Evolutionary conservation across 2,329 filamentous ascomycete species (phyloP), one percentile per base, ranked within the genome.

Genomic region (Fusarium chaquense): DNA sequence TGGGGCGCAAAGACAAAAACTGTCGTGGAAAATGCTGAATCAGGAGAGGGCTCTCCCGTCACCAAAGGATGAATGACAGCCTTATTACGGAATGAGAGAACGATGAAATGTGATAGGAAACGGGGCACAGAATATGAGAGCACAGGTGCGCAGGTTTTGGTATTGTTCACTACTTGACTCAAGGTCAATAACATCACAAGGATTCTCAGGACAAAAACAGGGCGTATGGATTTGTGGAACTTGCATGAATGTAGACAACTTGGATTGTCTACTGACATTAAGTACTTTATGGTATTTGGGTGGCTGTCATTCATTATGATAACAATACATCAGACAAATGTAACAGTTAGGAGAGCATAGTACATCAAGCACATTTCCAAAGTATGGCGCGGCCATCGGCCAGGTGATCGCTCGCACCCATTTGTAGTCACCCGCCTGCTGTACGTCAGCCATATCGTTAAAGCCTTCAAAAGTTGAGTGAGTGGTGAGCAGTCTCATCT

Each of bases 1-100:
- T 75, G 73, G 73, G 62, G 58, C 32, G 40, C 43, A 28, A 74
- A 67, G 38, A 71, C 61, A 41, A 72, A 70, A 53, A 32, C 44
- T 32, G 49, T 30, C 5, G 44, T 45, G 26, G 53, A 52, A 11
- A 57, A 65, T 32, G 50, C 43, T 32, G 58, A 32, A 10, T 13
- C 40, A 33, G 57, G 40, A 30, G 44, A 49, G 13, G 60, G 40
- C 15, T 66, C 70, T 32, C 66, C 73, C n/a, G 20, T 30, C 16
- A 54, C 46, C 22, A 71, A 64, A 47, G 51, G 54, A 43, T 61
- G 52, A 53, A 24, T 18, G 20, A 30, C 35, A 26, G 24, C 5
- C 24, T n/a, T 38, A 28, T 43, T 18, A 22, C 28, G 15, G 36
- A 40, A 32, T 20, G 22, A 43, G n/a, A 22, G 22, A 24, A 52